A percentile compares a stretch with the other conserved stretches of the same genome.
Conservation (phyloP, 768 basidiomycete genomes). For the Mrakia hoshinonis region DNA sequence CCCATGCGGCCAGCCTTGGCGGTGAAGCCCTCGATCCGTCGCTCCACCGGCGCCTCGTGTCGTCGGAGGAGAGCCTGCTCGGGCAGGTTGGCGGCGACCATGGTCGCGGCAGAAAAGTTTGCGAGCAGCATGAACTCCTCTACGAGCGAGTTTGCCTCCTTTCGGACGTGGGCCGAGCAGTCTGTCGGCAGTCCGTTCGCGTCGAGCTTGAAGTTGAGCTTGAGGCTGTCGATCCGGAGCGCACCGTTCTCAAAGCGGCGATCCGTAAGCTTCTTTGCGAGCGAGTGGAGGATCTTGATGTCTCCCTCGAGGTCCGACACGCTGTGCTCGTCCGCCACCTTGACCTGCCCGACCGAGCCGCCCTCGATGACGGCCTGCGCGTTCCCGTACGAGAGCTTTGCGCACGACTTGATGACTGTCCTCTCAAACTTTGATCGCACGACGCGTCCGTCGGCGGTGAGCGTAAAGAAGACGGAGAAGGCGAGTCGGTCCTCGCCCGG, state of each 20-base stretch:
- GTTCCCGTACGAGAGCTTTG: conserved; percentile 71
- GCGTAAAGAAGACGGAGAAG: conserved; percentile 80
- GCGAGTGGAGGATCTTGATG: conserved; percentile 56
- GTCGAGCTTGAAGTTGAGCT: conserved; percentile 69
- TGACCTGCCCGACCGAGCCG: conserved; percentile 48
- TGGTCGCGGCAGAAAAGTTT: conserved; percentile 82
- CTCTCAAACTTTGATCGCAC: conserved; percentile 87
- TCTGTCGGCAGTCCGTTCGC: conserved; percentile 69
- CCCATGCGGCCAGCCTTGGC: conserved; percentile 78
- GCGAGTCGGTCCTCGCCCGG: conserved; percentile 83
- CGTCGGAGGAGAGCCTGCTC: conserved; percentile 95
- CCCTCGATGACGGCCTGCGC: conserved; percentile 78
- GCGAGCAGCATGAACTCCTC: conserved; percentile 97
- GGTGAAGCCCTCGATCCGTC: conserved; percentile 69
- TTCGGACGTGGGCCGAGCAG: conserved; percentile 56
- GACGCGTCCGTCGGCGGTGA: conserved; percentile 71
- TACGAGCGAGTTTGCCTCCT: conserved; percentile 68
- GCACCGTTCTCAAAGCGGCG: conserved; percentile 73
- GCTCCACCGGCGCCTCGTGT: conserved; percentile 84
- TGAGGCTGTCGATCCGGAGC: conserved; percentile 59
- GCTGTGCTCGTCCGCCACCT: conserved; percentile 53
- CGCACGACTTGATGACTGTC: conserved; percentile 84
- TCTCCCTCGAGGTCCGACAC: conserved; percentile 62
- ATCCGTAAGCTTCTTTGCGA: conserved; percentile 64
- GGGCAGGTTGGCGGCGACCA: conserved; percentile 84